Conservation (phyloP, 2,329 filamentous ascomycete species). For the Ustulina deusta region DNA sequence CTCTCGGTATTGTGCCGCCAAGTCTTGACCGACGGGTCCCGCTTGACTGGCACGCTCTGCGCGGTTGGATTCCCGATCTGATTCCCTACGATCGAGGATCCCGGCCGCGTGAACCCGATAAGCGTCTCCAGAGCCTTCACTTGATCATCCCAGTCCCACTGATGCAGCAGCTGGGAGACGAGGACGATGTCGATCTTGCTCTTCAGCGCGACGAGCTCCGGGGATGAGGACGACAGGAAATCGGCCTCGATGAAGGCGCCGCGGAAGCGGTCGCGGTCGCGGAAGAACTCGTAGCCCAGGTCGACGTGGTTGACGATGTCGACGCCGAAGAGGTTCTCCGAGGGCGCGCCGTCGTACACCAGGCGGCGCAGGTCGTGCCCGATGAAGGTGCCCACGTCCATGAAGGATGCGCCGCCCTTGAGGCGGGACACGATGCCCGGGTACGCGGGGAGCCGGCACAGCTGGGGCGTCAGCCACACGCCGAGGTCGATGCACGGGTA, state of each 20-base stretch:
- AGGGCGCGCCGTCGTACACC: conserved; percentile 52
- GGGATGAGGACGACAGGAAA: conserved; percentile 45
- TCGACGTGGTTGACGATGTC: conserved; percentile 53
- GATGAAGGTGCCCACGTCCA: conserved; percentile 56
- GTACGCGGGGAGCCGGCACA: background rate
- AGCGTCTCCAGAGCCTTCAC: conserved; percentile 51
- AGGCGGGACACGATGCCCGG: conserved; percentile 1
- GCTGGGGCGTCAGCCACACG: conserved; percentile 11
- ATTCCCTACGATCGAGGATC: conserved; percentile 5
- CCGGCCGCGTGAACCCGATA: conserved; percentile 30
- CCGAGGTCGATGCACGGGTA: conserved; percentile 35
- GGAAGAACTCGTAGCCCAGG: conserved; percentile 55
- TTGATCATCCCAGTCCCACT: conserved; percentile 57
- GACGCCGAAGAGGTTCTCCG: conserved; percentile 48
- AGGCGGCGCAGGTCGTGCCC: conserved; percentile 56
- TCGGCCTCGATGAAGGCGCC: conserved; percentile 52
- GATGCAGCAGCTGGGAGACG: conserved; percentile 57
- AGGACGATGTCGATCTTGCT: conserved; percentile 57
- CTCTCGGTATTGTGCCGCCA: conserved; percentile 25
- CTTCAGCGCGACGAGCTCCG: conserved; percentile 50
- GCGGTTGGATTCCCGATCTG: conserved; percentile 10
- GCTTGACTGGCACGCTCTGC: background rate
- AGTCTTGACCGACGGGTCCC: background rate
- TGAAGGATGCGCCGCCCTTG: conserved; percentile 41
- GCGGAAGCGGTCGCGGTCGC: conserved; percentile 49